Percentiles rank a stretch among this genome's conserved stretches.
These are phyloP conservation scores for Tetraselmis chui DNA, from an alignment of 139 green algal genomes.

Conservation along the genomic window DNA sequence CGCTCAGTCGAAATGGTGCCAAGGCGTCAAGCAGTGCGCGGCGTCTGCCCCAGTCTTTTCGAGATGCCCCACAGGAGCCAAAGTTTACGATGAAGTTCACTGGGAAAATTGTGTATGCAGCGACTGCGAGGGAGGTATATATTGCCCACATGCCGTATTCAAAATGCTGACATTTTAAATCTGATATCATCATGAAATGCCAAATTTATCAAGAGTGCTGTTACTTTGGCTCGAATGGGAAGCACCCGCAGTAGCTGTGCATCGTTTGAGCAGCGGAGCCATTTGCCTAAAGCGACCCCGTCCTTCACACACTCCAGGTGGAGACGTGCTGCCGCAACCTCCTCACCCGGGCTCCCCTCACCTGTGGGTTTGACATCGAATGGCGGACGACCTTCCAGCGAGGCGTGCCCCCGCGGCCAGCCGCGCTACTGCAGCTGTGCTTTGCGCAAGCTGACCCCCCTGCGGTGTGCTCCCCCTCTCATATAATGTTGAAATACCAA, in stretches of 20 bases:
- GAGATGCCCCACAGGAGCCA: too few relatives aligned
- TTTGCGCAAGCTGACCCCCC: not conserved
- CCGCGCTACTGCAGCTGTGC: slow-evolving; percentile 33
- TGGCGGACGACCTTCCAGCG: slow-evolving; percentile 32
- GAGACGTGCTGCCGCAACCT: not conserved
- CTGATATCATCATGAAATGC: not conserved
- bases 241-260: not conserved
- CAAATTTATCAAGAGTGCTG: too few relatives aligned
- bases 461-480: not conserved
- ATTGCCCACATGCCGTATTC: too few relatives aligned
- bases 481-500: not conserved
- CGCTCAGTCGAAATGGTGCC: too few relatives aligned
- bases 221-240: too few relatives aligned
- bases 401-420: slow-evolving; percentile 5
- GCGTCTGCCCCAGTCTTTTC: too few relatives aligned
- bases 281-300: not conserved
- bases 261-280: too few relatives aligned
- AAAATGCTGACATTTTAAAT: too few relatives aligned
- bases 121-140: too few relatives aligned
- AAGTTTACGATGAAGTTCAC: too few relatives aligned
- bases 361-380: slow-evolving; percentile 47
- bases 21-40: too few relatives aligned
- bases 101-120: too few relatives aligned
- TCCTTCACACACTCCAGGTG: not conserved
- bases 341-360: not conserved